Conservation (phyloP, 2,329 filamentous ascomycete genomes). For the Fusarium stilboides region DNA sequence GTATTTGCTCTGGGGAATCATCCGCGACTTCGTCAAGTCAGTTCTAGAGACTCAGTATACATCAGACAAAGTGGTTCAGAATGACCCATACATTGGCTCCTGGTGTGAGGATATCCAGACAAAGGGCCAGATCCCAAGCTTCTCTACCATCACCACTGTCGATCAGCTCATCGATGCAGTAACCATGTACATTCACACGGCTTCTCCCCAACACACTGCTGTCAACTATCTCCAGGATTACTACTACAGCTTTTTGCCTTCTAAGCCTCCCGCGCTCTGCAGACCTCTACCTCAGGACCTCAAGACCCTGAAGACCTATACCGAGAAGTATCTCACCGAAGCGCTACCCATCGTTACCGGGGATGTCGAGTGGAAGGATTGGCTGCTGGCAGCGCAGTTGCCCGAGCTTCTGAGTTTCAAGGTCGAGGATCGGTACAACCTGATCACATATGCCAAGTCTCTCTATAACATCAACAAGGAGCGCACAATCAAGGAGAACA, state of each 20-base stretch:
- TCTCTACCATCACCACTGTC: slow-evolving; percentile 33
- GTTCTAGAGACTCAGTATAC: slow-evolving; percentile 31
- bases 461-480: slow-evolving; percentile 31
- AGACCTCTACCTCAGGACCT: slow-evolving; percentile 17
- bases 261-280: slow-evolving; percentile 37
- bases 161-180: slow-evolving; percentile 37
- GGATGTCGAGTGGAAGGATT: slow-evolving; percentile 38
- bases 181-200: slow-evolving; percentile 41
- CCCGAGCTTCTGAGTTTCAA: slow-evolving; percentile 38
- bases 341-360: slow-evolving; percentile 34
- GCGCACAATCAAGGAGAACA: slow-evolving; percentile 2
- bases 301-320: slow-evolving; percentile 12
- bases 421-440: slow-evolving; percentile 29
- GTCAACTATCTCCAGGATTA: slow-evolving; percentile 43
- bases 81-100: background rate
- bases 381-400: slow-evolving; percentile 25
- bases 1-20: slow-evolving; percentile 14
- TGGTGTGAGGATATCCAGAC: slow-evolving; percentile 38
- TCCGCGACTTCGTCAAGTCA: slow-evolving; percentile 29
- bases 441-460: slow-evolving; percentile 35
- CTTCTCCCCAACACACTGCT: slow-evolving; percentile 32
- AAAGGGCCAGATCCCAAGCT: slow-evolving; percentile 16
- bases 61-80: background rate
- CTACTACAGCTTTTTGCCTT: slow-evolving; percentile 38
- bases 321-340: slow-evolving; percentile 25